Base-by-base conservation (phyloP, 371 early-diverging fungal species). In the Rhizopus arrhizus region DNA sequence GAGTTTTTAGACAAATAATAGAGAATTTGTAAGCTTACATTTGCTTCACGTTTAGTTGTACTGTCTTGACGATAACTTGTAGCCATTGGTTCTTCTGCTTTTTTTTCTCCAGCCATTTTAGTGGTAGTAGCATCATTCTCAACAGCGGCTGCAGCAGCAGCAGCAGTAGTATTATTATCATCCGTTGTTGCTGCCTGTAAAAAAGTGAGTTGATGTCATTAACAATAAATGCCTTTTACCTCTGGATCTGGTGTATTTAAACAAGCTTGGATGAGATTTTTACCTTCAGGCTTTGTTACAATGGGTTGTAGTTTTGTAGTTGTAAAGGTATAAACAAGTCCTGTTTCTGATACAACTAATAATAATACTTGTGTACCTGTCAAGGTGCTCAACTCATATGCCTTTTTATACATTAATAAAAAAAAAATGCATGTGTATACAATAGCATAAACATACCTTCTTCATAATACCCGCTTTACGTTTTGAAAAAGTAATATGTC, bases 381-480 rank as follows among this genome's bases (percentile, higher is more conserved):
- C 66, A 99, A 81, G 1, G 96, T 94, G 70, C 90, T 90, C 15
- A 99, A 84, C 74, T 99, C 99, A 67, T 93, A 97, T 12, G 99
- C 99, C 90, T 94, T 62, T 43, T 42, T 53, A 38, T 8, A 6
- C 6, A 3, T 11, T 42, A 60, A 31, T 13, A 52, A 36, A 59
- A 48, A 36, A 48, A 59, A 43, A 16, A 46, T 5, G 11, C 29
- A 38, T 16, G 38, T 38, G 32, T 28, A 36, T 15, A 31, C 15
- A 16, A 35, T 4, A 35, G 28, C 10, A 57, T 58, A 15, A 29
- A 13, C n/a, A 42, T 69, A 87, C 91, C 87, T 97, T 99, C 76
- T 98, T 99, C 97, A 99, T 96, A 64, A 99, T 94, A 42, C 99
- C 99, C 36, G 96, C 94, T 74, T 98, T 99, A 72, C 99, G 85